Evolutionary conservation across 768 basidiomycete species (phyloP).

Genomic region (Serendipita sp.): DNA sequence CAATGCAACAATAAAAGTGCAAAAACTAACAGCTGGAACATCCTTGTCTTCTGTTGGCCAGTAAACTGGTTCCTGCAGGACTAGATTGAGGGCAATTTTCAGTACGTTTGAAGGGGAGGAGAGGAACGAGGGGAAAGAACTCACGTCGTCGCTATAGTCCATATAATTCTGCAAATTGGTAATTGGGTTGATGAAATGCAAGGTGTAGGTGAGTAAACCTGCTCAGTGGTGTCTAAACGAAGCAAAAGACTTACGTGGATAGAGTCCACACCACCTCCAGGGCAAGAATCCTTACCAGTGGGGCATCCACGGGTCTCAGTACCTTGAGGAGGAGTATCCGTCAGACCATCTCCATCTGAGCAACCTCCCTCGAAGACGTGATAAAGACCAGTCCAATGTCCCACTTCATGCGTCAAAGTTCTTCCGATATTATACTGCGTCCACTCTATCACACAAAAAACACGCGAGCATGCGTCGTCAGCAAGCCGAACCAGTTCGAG

Average conservation of each 20-base stretch:
- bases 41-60: too few species aligned
- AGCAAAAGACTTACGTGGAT: constrained; percentile 8
- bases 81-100: too few species aligned
- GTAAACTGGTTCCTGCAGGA: too few species aligned
- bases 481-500: too few species aligned
- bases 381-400: constrained; percentile 25
- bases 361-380: constrained; percentile 28
- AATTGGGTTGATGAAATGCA: background rate
- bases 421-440: constrained; percentile 7
- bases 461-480: too few species aligned
- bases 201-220: background rate
- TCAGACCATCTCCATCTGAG: constrained; percentile 14
- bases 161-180: constrained; percentile 2
- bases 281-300: constrained; percentile 21
- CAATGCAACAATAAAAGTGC: too few species aligned
- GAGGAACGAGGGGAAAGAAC: too few species aligned
- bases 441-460: too few species aligned
- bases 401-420: constrained; percentile 26
- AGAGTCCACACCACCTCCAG: constrained; percentile 12
- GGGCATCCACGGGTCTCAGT: constrained; percentile 23
- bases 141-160: constrained; percentile 12
- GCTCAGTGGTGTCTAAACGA: background rate
- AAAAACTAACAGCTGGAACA: too few species aligned
- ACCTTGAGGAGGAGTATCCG: constrained; percentile 15
- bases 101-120: too few species aligned